phyloP scores from a whole-genome alignment of 495 filamentous ascomycete genomes.

The Pyronema domesticum region DNA sequence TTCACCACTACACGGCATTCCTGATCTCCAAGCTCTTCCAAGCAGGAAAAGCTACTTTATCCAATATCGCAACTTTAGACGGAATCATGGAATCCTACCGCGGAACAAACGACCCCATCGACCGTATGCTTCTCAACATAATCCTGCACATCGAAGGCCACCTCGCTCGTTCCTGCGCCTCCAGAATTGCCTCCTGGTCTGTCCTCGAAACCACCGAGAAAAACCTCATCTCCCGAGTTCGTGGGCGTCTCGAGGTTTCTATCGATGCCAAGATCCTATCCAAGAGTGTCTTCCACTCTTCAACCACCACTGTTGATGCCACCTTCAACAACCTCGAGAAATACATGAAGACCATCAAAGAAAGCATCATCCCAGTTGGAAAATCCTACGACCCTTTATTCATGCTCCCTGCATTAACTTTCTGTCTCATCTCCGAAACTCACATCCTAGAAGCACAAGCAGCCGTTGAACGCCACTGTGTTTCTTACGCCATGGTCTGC shows the following conservation, averaged over 20 bases:
- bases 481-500: constrained; percentile 17
- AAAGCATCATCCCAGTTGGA: neutral
- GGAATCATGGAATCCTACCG: constrained; percentile 18
- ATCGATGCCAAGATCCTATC: constrained; percentile 15
- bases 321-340: neutral
- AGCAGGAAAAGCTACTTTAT: constrained; percentile 10
- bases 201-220: constrained; percentile 14
- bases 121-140: constrained; percentile 14
- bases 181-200: constrained; percentile 11
- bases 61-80: constrained; percentile 18
- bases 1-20: constrained; percentile 13
- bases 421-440: constrained; percentile 8
- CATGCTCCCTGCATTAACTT: constrained; percentile 17
- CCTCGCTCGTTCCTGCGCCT: constrained; percentile 13
- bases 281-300: constrained; percentile 13
- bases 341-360: neutral
- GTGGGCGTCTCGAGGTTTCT: constrained; percentile 10
- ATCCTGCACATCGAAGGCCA: constrained; percentile 16
- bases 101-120: constrained; percentile 15
- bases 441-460: constrained; percentile 10
- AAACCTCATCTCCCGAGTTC: constrained; percentile 17
- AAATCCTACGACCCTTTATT: constrained; percentile 19
- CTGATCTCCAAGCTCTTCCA: constrained; percentile 16
- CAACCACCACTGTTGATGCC: neutral
- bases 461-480: constrained; percentile 15